Evolutionary conservation across 768 basidiomycete species (phyloP).

Genomic region (Tricholomella constricta): DNA sequence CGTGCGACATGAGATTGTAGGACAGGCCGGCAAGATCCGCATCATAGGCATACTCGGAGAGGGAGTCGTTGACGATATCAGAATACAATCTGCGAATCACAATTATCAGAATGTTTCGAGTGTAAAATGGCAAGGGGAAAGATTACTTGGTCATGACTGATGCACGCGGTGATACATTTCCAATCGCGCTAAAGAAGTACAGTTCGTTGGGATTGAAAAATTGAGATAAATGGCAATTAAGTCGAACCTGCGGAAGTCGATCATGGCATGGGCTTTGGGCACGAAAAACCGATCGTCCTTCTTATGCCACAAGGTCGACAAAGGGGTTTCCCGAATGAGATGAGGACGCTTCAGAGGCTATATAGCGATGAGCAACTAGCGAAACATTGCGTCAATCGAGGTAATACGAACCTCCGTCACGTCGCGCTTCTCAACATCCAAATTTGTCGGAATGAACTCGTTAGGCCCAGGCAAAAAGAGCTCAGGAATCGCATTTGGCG

Average conservation of each 20-base stretch:
- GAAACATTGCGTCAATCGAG: background rate
- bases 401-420: conserved; percentile 51
- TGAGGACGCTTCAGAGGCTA: conserved; percentile 77
- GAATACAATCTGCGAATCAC: conserved; percentile 60
- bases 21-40: conserved; percentile 88
- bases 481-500: conserved; percentile 63
- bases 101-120: conserved; percentile 3
- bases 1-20: conserved; percentile 65
- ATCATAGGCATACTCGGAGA: conserved; percentile 90
- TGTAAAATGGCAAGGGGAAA: background rate
- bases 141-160: conserved; percentile 72
- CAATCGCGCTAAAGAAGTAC: conserved; percentile 49
- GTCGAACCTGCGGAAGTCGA: conserved; percentile 73
- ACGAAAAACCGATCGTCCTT: conserved; percentile 97
- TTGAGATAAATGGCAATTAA: background rate
- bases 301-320: conserved; percentile 91
- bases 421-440: conserved; percentile 80
- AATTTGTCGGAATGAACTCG: conserved; percentile 84
- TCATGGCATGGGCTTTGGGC: conserved; percentile 78
- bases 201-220: conserved; percentile 4
- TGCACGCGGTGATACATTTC: conserved; percentile 64
- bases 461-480: conserved; percentile 84
- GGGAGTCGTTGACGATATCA: conserved; percentile 84
- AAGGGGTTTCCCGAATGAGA: conserved; percentile 69
- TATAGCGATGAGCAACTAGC: conserved; percentile 9